Evolutionary conservation across 2,329 filamentous ascomycete genomes (phyloP), one percentile per base, ranked within the genome.

Genomic region (Colletotrichum kahawae): DNA sequence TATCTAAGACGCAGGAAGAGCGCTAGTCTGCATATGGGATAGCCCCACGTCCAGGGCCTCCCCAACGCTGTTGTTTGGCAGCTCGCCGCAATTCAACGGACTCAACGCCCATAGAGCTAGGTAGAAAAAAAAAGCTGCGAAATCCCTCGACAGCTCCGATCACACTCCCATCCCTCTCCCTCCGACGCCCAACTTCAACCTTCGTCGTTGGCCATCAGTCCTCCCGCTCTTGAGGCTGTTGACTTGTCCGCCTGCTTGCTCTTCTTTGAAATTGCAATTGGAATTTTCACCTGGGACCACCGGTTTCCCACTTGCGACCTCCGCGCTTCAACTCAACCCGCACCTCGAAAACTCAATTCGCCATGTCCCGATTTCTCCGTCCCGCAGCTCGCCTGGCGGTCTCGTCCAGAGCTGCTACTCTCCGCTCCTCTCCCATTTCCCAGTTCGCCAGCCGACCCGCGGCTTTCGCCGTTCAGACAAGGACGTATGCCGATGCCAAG

Each of bases 401-500:
- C 77, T 85, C 87, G 71, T 84, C 85, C 74, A 84, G 84, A 79
- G 81, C 82, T 71, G 76, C 84, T 76, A 78, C 83, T 70, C 79
- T 81, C 77, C 82, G 78, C 78, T 78, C 82, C 74, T 80, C 83
- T 70, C 79, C 83, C 74, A 78, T 85, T 67, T 82, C 84, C 77
- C 83, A 84, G 81, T 78, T 83, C 62, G 78, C 84, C 63, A 76
- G 80, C 78, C 79, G 80, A 66, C 82, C 85, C 77, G 80, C 81
- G 76, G 79, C 84, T 77, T 78, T 84, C 78, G 80, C 84, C 79
- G 79, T 82, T 77, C 90, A 91, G 85, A 83, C 86, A 82, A 85
- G 90, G 81, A 87, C 88, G 69, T 92, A 91, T 81, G 90, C 90
- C 80, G 88, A 91, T 70, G 85, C 85, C 77, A 84, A 85, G 78